phyloP scores from a whole-genome alignment of 768 basidiomycete species.

The Gelatoporia subvermispora region DNA sequence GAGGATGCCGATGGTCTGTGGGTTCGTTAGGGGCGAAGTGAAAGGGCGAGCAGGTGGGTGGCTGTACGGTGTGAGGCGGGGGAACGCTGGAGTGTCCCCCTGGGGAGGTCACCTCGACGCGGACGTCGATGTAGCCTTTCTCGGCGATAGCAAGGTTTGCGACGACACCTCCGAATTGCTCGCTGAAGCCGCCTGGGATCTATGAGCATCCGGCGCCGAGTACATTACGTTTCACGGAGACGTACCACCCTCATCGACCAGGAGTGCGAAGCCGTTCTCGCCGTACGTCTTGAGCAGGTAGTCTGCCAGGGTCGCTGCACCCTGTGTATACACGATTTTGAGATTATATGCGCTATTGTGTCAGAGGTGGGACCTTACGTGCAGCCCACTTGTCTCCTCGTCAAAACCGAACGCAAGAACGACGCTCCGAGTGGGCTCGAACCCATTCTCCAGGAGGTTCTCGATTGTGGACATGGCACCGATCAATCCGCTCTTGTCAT shows the following conservation, averaged over 20 bases:
- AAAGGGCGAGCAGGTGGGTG: background rate
- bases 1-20: conserved; percentile 49
- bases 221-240: background rate
- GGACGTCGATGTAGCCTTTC: conserved; percentile 41
- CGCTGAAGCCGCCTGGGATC: conserved; percentile 21
- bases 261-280: conserved; percentile 42
- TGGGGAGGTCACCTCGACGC: conserved; percentile 37
- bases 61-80: conserved; percentile 44
- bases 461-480: conserved; percentile 38
- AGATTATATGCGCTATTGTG: too few species aligned
- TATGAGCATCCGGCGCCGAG: background rate
- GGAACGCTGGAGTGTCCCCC: conserved; percentile 56
- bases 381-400: conserved; percentile 37
- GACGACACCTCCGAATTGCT: conserved; percentile 26
- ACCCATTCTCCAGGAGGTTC: conserved; percentile 39
- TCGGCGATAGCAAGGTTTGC: conserved; percentile 29
- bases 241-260: conserved; percentile 58
- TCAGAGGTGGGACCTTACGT: conserved; percentile 11
- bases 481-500: conserved; percentile 31
- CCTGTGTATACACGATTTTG: conserved; percentile 21
- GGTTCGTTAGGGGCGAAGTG: background rate
- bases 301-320: conserved; percentile 36
- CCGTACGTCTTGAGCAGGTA: conserved; percentile 43
- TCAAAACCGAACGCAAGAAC: conserved; percentile 45
- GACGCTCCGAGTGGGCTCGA: conserved; percentile 39